phyloP scores from a whole-genome alignment of 2,329 filamentous ascomycete genomes.

The Arthrobotrys sphaeroides region DNA sequence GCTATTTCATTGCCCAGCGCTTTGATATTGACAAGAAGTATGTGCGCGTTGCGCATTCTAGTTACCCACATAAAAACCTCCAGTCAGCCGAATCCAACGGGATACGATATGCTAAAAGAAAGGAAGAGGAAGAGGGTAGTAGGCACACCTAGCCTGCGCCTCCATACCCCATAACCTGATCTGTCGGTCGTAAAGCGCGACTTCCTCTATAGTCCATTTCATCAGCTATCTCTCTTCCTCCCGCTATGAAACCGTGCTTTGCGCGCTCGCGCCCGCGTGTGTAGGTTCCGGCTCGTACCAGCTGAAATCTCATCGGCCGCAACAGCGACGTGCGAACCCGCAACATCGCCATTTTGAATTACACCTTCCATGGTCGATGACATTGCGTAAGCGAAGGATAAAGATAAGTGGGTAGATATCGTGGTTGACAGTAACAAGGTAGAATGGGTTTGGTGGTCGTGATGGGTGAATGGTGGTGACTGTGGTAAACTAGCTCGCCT shows the following conservation, averaged over 20 bases:
- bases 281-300: constrained; percentile 56
- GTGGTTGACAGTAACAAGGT: not conserved
- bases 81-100: too few relatives aligned
- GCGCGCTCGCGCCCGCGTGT: constrained; percentile 1
- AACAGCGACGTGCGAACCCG: constrained; percentile 60
- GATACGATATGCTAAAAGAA: not conserved
- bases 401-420: not conserved
- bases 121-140: not conserved
- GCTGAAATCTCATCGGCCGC: constrained; percentile 62
- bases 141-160: constrained; percentile 77
- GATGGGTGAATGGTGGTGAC: not conserved
- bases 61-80: not conserved
- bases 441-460: not conserved
- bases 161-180: constrained; percentile 97
- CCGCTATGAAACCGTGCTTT: not conserved
- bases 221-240: not conserved
- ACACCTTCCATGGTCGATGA: constrained; percentile 39
- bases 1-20: constrained; percentile 92
- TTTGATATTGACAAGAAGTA: constrained; percentile 87
- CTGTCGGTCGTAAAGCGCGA: constrained; percentile 95
- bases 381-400: not conserved
- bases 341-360: constrained; percentile 58
- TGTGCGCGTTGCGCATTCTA: constrained; percentile 85
- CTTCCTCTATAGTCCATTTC: constrained; percentile 73
- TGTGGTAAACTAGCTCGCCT: not conserved